Evolutionary conservation across 371 early-diverging fungal genomes (phyloP).

Genomic region (Haplosporangium sp.): DNA sequence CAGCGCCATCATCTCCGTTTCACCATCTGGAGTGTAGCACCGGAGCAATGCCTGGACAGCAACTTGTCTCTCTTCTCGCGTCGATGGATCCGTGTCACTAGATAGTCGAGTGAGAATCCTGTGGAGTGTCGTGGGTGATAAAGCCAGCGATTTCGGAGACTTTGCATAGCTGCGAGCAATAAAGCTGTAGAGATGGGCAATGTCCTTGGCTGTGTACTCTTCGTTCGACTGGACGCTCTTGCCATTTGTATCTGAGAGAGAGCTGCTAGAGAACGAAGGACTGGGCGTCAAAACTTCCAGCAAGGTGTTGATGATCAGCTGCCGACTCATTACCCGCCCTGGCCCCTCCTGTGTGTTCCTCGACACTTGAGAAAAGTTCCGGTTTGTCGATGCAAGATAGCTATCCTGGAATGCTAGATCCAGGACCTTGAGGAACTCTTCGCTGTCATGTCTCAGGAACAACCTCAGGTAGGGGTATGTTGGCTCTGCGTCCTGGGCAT

Average conservation of each 20-base stretch:
- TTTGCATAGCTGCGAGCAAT: conserved; percentile 73
- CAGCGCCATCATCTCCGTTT: conserved; percentile 63
- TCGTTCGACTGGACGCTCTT: conserved; percentile 3
- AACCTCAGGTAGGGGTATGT: conserved; percentile 83
- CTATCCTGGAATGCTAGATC: conserved; percentile 78
- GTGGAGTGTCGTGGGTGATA: conserved; percentile 69
- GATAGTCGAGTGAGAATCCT: conserved; percentile 71
- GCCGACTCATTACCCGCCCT: conserved; percentile 76
- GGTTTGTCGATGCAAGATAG: conserved; percentile 61
- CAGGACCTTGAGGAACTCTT: conserved; percentile 74
- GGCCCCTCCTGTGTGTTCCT: conserved; percentile 65
- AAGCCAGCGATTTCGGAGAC: conserved; percentile 69
- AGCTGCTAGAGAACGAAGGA: conserved; percentile 23
- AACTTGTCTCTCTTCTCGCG: conserved; percentile 72
- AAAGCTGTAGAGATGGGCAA: conserved; percentile 74
- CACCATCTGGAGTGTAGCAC: conserved; percentile 70
- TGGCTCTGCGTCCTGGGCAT: conserved; percentile 65
- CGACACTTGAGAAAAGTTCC: conserved; percentile 59
- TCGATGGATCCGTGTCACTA: conserved; percentile 60
- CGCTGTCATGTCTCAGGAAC: conserved; percentile 72
- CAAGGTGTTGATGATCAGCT: conserved; percentile 79
- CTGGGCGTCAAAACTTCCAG: conserved; percentile 66
- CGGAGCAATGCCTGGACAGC: conserved; percentile 75
- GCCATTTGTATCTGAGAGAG: conserved; percentile 16
- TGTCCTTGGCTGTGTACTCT: conserved; percentile 54